Percentiles rank a stretch among this genome's conserved stretches.
phyloP scores from a whole-genome alignment of 1,139 yeast genomes.

The Magnusiomyces clavatus region DNA sequence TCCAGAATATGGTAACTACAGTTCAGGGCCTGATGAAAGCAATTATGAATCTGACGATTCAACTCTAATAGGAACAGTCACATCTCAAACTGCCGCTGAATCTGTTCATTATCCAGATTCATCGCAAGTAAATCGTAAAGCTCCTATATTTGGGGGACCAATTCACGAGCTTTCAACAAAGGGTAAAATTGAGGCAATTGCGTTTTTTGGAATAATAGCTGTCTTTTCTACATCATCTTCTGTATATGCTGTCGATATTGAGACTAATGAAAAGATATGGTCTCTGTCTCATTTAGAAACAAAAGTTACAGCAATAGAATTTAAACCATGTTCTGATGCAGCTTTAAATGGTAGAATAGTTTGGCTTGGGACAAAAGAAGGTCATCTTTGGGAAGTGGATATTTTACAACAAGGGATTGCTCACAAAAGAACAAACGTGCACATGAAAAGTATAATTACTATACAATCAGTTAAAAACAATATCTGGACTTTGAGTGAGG shows the following conservation, averaged over 20 bases:
- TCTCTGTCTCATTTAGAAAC: slow-evolving; percentile 21
- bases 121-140: slow-evolving; percentile 31
- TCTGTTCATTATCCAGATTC: slow-evolving; percentile 27
- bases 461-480: slow-evolving; percentile 23
- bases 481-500: slow-evolving; percentile 35
- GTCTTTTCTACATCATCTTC: slow-evolving; percentile 22
- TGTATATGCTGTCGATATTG: slow-evolving; percentile 24
- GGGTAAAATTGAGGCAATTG: slow-evolving; percentile 24
- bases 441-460: slow-evolving; percentile 25
- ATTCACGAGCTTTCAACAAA: slow-evolving; percentile 24
- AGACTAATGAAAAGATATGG: slow-evolving; percentile 26
- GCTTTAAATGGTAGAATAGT: slow-evolving; percentile 18
- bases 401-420: slow-evolving; percentile 13
- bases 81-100: slow-evolving; percentile 6
- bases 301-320: slow-evolving; percentile 25
- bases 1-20: neutral
- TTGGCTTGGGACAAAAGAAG: slow-evolving; percentile 36
- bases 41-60: slow-evolving; percentile 17
- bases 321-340: slow-evolving; percentile 19
- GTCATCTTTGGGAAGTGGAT: slow-evolving; percentile 30
- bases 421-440: slow-evolving; percentile 26
- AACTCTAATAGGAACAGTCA: slow-evolving; percentile 3
- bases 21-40: slow-evolving; percentile 10
- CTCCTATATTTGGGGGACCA: slow-evolving; percentile 28
- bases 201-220: slow-evolving; percentile 24